Evolutionary conservation across 2,329 filamentous ascomycete species (phyloP), one percentile per base, ranked within the genome.

Genomic region (Aciculosporium take): DNA sequence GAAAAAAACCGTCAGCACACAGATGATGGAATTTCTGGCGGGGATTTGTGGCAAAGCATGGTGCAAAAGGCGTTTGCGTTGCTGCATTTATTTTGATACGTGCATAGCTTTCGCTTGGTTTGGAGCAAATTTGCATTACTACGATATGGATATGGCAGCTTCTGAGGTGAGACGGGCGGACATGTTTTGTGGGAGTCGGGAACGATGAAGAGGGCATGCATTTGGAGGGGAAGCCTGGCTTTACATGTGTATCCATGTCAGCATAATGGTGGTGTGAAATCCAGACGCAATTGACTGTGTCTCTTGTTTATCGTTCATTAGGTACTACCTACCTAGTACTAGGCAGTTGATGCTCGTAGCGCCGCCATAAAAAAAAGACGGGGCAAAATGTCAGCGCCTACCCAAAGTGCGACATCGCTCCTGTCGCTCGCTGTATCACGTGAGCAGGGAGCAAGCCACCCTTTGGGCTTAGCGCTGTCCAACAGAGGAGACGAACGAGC

Each of bases 401-500:
- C n/a, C n/a, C n/a, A n/a, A n/a, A n/a, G n/a, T n/a, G n/a, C 30
- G 30, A 7, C 30, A 18, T 32, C 9, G 5, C 10, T 32, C 12
- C 21, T 30, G n/a, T 30, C 29, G 29, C n/a, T 15, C 33, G 7
- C 36, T 36, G 21, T 33, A 41, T 55, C 55, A 57, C 54, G 53
- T 57, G 54, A 4, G 8, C 1, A 0, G 0, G 3, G 7, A 35
- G 40, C 57, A 56, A 61, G 43, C 10, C 46, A 47, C 10, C 7
- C 43, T 48, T 7, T 8, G 48, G 56, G 30, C 20, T 46, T 64
- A 62, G 59, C 42, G 44, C 44, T n/a, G 46, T 55, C 55, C 61
- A 64, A 64, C 60, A 61, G n/a, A n/a, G n/a, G n/a, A n/a, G n/a
- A n/a, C n/a, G n/a, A n/a, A 52, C 49, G 52, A 59, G 54, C 59